These are phyloP conservation scores for Fusarium nygamai DNA, from an alignment of 2,329 filamentous ascomycete species.

Conservation along the genomic window DNA sequence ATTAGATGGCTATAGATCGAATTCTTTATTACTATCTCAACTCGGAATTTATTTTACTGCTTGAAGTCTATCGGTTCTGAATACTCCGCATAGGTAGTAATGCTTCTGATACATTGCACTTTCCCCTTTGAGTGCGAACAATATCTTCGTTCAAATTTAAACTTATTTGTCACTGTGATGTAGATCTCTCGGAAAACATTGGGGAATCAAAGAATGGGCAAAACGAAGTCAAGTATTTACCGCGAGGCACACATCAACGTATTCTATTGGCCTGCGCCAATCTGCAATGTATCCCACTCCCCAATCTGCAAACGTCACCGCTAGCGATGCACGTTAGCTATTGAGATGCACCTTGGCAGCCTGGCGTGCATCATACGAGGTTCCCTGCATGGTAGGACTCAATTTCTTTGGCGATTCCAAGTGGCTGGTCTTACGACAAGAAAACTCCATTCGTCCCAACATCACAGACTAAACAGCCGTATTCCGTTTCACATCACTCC, in stretches of 20 bases:
- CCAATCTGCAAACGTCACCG: background rate
- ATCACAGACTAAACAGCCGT: background rate
- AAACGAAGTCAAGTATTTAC: too few relatives aligned
- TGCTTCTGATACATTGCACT: background rate
- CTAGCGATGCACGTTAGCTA: background rate
- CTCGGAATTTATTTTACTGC: too few relatives aligned
- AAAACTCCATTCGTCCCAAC: accelerated
- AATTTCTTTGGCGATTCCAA: background rate
- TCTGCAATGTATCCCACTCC: background rate
- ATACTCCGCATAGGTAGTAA: too few relatives aligned
- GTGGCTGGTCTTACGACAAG: background rate
- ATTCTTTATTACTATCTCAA: background rate
- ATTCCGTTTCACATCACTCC: accelerated
- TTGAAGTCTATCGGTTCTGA: background rate
- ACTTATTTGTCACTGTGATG: too few relatives aligned
- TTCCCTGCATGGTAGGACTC: background rate
- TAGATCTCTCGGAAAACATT: too few relatives aligned
- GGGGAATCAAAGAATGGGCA: too few relatives aligned
- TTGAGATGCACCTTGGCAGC: accelerated
- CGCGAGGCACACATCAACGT: background rate
- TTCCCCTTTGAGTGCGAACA: too few relatives aligned
- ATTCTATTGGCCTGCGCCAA: background rate
- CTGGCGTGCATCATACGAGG: background rate
- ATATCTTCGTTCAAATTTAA: too few relatives aligned
- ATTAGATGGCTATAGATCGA: background rate